Conservation (phyloP, 108 stramenopile species). For the Cylindrotheca closterium region DNA sequence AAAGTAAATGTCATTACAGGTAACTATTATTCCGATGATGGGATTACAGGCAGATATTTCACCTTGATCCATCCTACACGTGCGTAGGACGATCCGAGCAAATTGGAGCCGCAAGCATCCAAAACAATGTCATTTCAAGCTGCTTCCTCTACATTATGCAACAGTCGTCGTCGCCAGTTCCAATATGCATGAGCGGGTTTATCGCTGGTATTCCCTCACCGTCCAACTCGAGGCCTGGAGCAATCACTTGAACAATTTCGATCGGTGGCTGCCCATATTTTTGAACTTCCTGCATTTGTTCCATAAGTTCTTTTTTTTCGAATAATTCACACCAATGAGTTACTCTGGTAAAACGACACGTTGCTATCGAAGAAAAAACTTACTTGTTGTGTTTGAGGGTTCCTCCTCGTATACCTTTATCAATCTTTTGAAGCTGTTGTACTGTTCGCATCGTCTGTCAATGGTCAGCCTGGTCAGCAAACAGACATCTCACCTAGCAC, state of each 20-base stretch:
- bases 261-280: slow-evolving; percentile 94
- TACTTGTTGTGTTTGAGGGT: slow-evolving; percentile 72
- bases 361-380: too few relatives aligned
- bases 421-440: slow-evolving; percentile 88
- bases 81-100: too few relatives aligned
- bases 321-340: too few relatives aligned
- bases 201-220: slow-evolving; percentile 94
- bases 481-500: too few relatives aligned
- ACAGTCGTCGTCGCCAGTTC: slow-evolving; percentile 22
- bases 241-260: slow-evolving; percentile 94
- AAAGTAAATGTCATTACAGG: too few relatives aligned
- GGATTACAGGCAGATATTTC: too few relatives aligned
- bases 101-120: too few relatives aligned
- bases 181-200: slow-evolving; percentile 20
- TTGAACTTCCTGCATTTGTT: slow-evolving; percentile 91
- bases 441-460: slow-evolving; percentile 48
- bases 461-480: too few relatives aligned
- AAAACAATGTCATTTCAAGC: too few relatives aligned
- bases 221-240: slow-evolving; percentile 95
- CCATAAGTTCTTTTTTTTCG: slow-evolving; percentile 72
- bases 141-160: slow-evolving; percentile 22
- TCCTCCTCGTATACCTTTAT: slow-evolving; percentile 91
- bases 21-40: too few relatives aligned
- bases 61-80: too few relatives aligned
- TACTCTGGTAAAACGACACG: too few relatives aligned